These are phyloP conservation scores for Fusarium sp. DNA, from an alignment of 2,329 filamentous ascomycete genomes.

Conservation along the genomic window DNA sequence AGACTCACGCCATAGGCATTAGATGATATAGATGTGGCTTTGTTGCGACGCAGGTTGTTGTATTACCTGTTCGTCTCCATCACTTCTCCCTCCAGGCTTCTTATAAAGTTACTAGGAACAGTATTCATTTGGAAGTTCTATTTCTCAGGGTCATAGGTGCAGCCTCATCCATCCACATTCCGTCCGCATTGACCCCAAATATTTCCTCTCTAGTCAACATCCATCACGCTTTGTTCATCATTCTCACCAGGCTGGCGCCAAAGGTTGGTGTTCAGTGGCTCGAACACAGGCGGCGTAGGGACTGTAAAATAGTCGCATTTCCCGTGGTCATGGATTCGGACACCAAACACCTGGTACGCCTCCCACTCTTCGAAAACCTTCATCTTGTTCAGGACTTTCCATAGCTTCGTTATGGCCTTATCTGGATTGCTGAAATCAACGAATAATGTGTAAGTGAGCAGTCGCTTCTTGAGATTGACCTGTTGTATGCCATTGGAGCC, in stretches of 20 bases:
- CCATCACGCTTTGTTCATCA: not conserved
- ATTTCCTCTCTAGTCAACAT: accelerated
- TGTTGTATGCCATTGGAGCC: not conserved
- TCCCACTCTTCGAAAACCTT: not conserved
- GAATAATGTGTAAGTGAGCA: not conserved
- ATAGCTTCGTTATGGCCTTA: accelerated
- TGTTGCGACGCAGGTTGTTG: not conserved
- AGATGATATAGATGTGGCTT: not conserved
- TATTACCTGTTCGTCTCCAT: too few relatives aligned
- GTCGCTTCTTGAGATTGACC: not conserved
- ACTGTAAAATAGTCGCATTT: accelerated
- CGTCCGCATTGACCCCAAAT: accelerated
- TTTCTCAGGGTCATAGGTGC: not conserved
- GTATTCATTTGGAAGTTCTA: not conserved
- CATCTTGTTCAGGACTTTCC: not conserved
- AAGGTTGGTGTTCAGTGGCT: accelerated
- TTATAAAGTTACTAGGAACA: accelerated
- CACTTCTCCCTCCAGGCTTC: accelerated
- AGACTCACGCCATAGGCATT: not conserved
- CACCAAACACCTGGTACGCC: not conserved
- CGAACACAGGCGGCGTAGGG: accelerated
- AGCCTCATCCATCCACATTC: not conserved
- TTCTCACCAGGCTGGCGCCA: accelerated
- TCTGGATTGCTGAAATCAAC: accelerated
- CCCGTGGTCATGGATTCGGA: accelerated